Base-by-base conservation (phyloP, 2,329 filamentous ascomycete genomes). In the Hymenoscyphus scutula region DNA sequence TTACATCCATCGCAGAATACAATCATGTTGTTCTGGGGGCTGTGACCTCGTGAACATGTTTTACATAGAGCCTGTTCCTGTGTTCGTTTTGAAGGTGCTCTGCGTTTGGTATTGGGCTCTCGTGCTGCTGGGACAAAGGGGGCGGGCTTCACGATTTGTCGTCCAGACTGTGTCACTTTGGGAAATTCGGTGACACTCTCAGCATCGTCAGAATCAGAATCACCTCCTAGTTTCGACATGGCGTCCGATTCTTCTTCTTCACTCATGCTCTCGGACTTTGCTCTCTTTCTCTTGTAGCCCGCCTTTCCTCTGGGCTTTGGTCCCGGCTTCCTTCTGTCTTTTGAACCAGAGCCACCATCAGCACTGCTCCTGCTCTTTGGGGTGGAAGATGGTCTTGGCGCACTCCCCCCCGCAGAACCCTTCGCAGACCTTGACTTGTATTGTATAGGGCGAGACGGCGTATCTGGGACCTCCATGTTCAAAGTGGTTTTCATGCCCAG, bases 1-100 rank as follows among this genome's bases (percentile, higher is more conserved):
- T 91, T 90, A 78, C 91, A 96, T 17, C 87, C 87, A 75, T 94
- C 90, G 77, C 91, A 96, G 75, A 93, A 92, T 2, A 95, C 90
- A 73, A 96, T 93, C 76, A 88, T 84, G 76, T 95, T 95, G 68
- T 79, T 85, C n/a, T 80, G 74, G 2, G 89, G 88, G 70, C 89
- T 91, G 67, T 89, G 84, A 10, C 89, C 87, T 67, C 91, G 81
- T 59, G 87, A 83, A 76, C 91, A 96, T 66, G 84, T 82, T 69
- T 87, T 88, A 78, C 91, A 95, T 34, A 89, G 80, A 15, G 82
- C 81, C 64, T 84, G 79, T 71, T 87, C 65, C 71, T 82, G 81
- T 25, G 83, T 85, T 65, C 86, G 82, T 76, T 88, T 88, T 84
- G 75, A 69, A 72, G 74, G 65, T 64, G 75, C 67, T 61, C 75